Base-by-base conservation (phyloP, 768 basidiomycete species). In the Amanita phalloides region DNA sequence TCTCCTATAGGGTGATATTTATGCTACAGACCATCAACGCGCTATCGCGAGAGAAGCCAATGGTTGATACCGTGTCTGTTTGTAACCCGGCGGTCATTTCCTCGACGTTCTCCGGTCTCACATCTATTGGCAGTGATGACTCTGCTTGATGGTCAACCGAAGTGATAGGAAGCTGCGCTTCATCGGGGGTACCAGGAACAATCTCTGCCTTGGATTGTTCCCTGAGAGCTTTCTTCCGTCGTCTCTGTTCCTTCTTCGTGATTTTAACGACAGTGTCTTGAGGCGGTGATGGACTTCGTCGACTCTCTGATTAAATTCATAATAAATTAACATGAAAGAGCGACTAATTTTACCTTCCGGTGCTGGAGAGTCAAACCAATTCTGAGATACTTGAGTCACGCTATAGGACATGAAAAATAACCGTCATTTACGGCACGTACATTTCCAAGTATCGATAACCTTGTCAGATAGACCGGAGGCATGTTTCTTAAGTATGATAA, bases 361-460 rank as follows among this genome's bases (percentile, higher is more conserved):
- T 6, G 49, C 48, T 11, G 67, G 66, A 9, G 66, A 63, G 11
- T 56, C 47, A 50, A 64, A 70, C 70, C 69, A 70, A 37, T 64
- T 58, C 49, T 44, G 56, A 54, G 28, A 53, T 51, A 36, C 61
- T 54, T 60, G 28, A 39, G 39, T 28, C 13, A 32, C 10, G 37
- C 39, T 28, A 44, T n/a, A 48, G 48, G 28, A 54, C 14, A 13
- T 20, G 17, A 20, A 25, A 23, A 23, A 23, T n/a, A 17, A 11
- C 3, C 13, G 46, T 43, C 17, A 43, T 10, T 35, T 23, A 21
- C 21, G 8, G 25, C 10, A 64, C 67, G 57, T 49, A 75, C 75
- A 57, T 46, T 60, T 54, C 70, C 73, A 75, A 20, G 72, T 73
- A 56, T 77, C 61, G 7, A 77, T 54, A 25, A 55, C 50, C 23